A percentile compares a stretch with the other conserved stretches of the same genome.
Conservation (phyloP, 208 protist genomes). For the Trypanosomatidae sp. region DNA sequence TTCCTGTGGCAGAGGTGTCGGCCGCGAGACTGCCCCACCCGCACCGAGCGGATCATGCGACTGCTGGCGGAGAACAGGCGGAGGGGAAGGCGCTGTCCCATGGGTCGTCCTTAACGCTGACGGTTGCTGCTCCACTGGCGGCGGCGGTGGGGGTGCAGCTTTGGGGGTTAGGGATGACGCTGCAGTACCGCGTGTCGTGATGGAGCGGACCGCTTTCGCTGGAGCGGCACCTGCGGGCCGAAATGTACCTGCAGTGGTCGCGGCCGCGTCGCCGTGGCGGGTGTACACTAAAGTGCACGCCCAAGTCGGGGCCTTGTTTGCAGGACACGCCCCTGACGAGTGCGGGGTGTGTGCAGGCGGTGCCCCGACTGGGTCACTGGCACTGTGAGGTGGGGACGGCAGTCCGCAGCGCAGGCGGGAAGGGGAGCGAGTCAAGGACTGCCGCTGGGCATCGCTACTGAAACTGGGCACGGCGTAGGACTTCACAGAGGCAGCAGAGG, state of each 20-base stretch:
- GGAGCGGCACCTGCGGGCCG: neutral
- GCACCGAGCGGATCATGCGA: neutral
- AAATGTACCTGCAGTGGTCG: neutral
- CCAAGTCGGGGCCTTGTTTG: neutral
- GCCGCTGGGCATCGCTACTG: neutral
- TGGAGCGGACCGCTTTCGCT: neutral
- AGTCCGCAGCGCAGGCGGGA: neutral
- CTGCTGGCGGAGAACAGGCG: neutral
- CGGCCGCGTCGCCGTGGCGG: neutral
- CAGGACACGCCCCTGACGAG: neutral
- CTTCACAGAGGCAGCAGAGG: neutral
- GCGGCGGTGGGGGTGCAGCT: neutral
- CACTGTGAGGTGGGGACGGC: neutral
- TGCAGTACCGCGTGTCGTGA: conserved; percentile 3
- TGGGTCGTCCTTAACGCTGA: neutral
- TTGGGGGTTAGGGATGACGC: neutral
- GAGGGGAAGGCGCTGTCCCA: neutral
- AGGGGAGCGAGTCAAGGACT: neutral
- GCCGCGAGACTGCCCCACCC: conserved; percentile 2
- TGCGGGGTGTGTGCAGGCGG: neutral
- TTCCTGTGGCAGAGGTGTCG: neutral
- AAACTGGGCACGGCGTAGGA: neutral
- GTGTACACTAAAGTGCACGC: neutral
- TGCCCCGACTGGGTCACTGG: neutral
- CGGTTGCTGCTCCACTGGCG: neutral